Evolutionary conservation across 805 yeast genomes (phyloP).

Genomic region (Wickerhamiella australiensis): DNA sequence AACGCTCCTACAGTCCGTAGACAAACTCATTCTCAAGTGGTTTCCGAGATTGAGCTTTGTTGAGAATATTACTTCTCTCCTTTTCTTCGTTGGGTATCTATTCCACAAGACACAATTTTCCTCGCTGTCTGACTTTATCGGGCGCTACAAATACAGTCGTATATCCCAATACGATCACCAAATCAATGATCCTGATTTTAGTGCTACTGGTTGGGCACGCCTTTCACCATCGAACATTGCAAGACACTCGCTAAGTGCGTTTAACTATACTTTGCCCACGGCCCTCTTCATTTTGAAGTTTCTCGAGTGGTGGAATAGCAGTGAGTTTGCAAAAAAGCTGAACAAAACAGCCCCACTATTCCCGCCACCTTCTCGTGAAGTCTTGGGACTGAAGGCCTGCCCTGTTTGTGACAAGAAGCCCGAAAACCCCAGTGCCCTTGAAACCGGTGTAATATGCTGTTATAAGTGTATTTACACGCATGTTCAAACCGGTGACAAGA

Average conservation of each 20-base stretch:
- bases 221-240: slow-evolving; percentile 2
- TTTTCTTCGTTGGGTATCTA: slow-evolving; percentile 51
- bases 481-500: slow-evolving; percentile 38
- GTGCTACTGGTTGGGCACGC: slow-evolving; percentile 4
- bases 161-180: slow-evolving; percentile 30
- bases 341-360: slow-evolving; percentile 15
- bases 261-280: slow-evolving; percentile 50
- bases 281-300: slow-evolving; percentile 74
- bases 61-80: slow-evolving; percentile 39
- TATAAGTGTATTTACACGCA: slow-evolving; percentile 70
- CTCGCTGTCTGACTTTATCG: slow-evolving; percentile 45
- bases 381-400: slow-evolving; percentile 32
- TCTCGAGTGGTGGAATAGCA: slow-evolving; percentile 85
- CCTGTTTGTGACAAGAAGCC: slow-evolving; percentile 48
- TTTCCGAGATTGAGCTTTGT: slow-evolving; percentile 50
- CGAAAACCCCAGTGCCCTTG: slow-evolving; percentile 73
- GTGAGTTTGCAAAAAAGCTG: slow-evolving; percentile 44
- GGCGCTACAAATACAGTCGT: slow-evolving; percentile 55
- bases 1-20: neutral
- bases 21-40: slow-evolving; percentile 36
- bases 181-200: slow-evolving; percentile 11
- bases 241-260: slow-evolving; percentile 10
- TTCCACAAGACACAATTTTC: slow-evolving; percentile 57
- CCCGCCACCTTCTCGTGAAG: slow-evolving; percentile 20
- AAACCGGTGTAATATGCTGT: slow-evolving; percentile 84